These are phyloP conservation scores for Neurospora sp. DNA, from an alignment of 495 filamentous ascomycete genomes.

Conservation along the genomic window DNA sequence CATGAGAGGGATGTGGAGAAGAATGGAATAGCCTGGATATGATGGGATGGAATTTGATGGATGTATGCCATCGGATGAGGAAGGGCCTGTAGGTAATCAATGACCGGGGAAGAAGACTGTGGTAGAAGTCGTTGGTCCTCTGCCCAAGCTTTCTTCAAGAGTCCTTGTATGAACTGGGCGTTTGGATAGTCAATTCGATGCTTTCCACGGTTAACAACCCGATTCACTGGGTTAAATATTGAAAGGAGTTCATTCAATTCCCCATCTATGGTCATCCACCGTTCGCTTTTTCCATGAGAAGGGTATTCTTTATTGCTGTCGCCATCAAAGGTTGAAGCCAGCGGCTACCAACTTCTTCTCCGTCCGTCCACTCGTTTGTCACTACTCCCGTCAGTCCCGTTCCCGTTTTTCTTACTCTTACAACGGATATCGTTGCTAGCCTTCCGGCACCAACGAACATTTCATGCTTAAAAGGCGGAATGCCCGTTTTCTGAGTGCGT, in stretches of 20 bases:
- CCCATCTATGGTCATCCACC: not conserved
- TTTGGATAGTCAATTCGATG: not conserved
- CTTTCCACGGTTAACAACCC: not conserved
- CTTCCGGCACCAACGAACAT: not conserved
- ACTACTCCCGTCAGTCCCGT: not conserved
- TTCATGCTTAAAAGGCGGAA: not conserved
- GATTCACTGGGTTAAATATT: not conserved
- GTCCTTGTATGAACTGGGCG: not conserved
- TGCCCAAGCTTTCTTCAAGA: not conserved
- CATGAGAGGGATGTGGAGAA: not conserved
- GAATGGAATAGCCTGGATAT: not conserved
- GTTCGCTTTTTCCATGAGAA: not conserved
- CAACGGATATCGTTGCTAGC: not conserved
- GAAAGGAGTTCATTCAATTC: not conserved
- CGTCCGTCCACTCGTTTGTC: not conserved
- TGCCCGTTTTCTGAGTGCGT: not conserved
- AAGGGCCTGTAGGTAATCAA: not conserved
- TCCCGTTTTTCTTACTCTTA: not conserved
- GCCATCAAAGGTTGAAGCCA: not conserved
- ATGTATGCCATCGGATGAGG: not conserved
- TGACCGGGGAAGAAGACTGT: not conserved
- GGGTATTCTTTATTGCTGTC: not conserved
- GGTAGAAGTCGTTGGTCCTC: not conserved
- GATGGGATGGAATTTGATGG: not conserved
- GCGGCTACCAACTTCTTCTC: not conserved